Evolutionary conservation across 148 eudicot genomes (phyloP), one percentile per base, ranked within the genome.

Genomic region (Linanthus parryae): DNA sequence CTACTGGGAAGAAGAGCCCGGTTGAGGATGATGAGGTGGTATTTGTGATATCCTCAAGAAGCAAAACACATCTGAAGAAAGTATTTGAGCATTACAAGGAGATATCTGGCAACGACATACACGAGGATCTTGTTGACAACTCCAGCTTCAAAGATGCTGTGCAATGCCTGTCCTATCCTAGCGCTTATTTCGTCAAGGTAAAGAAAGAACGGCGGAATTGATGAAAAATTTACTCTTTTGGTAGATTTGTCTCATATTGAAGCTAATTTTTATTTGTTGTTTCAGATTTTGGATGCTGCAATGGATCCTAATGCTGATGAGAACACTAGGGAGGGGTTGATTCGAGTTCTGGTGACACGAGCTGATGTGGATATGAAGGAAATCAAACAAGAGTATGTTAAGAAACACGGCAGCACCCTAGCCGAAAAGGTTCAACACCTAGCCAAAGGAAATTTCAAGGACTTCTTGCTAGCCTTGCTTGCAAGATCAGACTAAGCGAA

Each of bases 361-460:
- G 90, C 87, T 8, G 87, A 82, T 56, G 75, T 33, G 11, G 83
- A 83, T 33, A 55, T 87, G 76, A 64, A 72, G 61, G 65, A 48
- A 34, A 77, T 88, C 40, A 65, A 60, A 52, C 73, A 70, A 14
- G 81, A 63, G 40, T 82, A 74, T 63, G 29, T 68, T 2, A 39
- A 55, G 34, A 36, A 52, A 54, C 77, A 51, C 40, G 82, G 80
- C 44, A 58, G 52, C 22, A 20, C 66, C 19, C 50, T 88, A 3
- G 17, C 67, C 2, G 45, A 66, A 48, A 75, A 60, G 29, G 73
- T 88, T 31, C 72, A 79, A 39, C 74, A 73, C 33, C 66, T 56
- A 12, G 73, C 73, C 20, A 76, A 78, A 41, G 97, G 97, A 41
- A 84, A 75, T 73, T 89, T 67, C 37, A 88, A 69, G 58, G 94